Evolutionary conservation across 1,284 basidiomycete species (phyloP), one percentile per base, ranked within the genome.

Genomic region (Irpex lacteus): DNA sequence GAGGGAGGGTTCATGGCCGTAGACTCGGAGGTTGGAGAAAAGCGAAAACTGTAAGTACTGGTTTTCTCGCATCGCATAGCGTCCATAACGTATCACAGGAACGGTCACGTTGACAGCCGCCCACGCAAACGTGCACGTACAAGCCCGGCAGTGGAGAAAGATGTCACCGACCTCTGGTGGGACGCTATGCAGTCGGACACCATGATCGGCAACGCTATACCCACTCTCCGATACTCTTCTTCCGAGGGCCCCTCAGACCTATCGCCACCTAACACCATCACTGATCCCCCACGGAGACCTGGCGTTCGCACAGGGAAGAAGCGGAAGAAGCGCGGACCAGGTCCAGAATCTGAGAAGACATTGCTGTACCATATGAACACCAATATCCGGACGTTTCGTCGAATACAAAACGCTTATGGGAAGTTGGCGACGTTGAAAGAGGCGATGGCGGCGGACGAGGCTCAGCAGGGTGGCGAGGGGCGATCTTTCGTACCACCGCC

Each of bases 121-220:
- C 80, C 80, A n/a, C 76, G 80, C 55, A 84, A 85, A 69, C 81
- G 82, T 21, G 69, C 71, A 9, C 77, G 82, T 13, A 68, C 65
- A 13, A 63, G 67, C n/a, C 66, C 71, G 26, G 26, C 26, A 1
- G 65, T 59, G 19, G 69, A 72, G 34, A 73, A 68, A 47, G 81
- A 85, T 19, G 71, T 81, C 3, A 76, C 82, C 8, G 84, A 88
- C 37, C 75, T 90, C 5, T 93, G 91, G 91, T 93, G 91, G 91
- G 79, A 83, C 40, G 89, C 85, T 5, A 80, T 86, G 61, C 85
- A 86, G 68, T 85, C 84, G 0, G 85, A 89, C 66, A 70, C 77
- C 4, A 78, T 92, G 38, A 75, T 91, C 37, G 82, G 80, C 18
- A 90, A 89, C 65, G 89, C 88, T 2, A 77, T 92, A 21, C 89